Conservation (phyloP, 306 rosid genomes). For the Styphnolobium japonicum region DNA sequence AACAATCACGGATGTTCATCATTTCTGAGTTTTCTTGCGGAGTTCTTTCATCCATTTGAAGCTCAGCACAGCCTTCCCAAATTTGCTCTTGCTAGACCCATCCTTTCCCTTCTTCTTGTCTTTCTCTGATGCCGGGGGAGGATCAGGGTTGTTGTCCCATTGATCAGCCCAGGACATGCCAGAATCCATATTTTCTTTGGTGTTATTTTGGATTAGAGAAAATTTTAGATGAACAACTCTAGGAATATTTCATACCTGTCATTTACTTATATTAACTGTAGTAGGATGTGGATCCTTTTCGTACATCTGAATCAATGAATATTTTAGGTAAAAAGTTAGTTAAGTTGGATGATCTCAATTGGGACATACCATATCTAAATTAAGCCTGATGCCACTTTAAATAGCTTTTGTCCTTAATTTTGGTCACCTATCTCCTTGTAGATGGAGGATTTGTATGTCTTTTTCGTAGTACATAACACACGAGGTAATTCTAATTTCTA, state of each 20-base stretch:
- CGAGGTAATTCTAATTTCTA: background rate
- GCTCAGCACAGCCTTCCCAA: constrained; percentile 40
- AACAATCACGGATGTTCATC: background rate
- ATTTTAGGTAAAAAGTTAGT: constrained; percentile 17
- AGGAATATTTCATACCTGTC: background rate
- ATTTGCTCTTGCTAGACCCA: constrained; percentile 36
- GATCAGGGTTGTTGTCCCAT: constrained; percentile 64
- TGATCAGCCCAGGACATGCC: constrained; percentile 73
- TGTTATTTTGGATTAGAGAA: background rate
- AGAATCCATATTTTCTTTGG: constrained; percentile 43
- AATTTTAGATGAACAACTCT: background rate
- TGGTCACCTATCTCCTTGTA: background rate
- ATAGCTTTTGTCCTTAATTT: background rate
- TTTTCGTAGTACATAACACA: background rate
- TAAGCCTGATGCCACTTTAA: background rate
- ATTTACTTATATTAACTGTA: constrained; percentile 22
- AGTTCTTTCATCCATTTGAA: constrained; percentile 67
- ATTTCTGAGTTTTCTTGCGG: constrained; percentile 42
- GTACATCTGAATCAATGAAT: background rate
- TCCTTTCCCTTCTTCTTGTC: constrained; percentile 52
- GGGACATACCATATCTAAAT: background rate
- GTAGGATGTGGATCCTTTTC: background rate
- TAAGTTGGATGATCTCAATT: background rate
- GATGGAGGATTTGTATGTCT: background rate
- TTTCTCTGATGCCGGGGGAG: constrained; percentile 34